Conservation (phyloP, 2,329 filamentous ascomycete species). For the Cladosporium oxysporum region DNA sequence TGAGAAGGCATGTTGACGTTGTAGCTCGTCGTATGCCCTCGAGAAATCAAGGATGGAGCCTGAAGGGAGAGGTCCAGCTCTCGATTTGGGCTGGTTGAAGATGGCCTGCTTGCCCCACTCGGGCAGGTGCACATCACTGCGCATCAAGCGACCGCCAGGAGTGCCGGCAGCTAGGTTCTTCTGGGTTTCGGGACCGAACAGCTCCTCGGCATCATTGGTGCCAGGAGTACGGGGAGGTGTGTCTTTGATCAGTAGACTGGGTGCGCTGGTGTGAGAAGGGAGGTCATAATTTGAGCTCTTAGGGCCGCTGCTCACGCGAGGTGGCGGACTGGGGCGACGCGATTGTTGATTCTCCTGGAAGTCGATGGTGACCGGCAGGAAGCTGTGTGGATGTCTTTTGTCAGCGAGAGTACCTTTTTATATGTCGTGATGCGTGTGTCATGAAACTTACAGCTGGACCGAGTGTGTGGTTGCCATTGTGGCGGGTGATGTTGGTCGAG, state of each 20-base stretch:
- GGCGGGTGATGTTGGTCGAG: neutral
- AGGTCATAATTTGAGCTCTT: slow-evolving; percentile 49
- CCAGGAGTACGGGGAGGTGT: slow-evolving; percentile 48
- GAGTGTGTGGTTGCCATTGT: slow-evolving; percentile 34
- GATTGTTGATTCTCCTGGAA: slow-evolving; percentile 62
- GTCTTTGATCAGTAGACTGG: slow-evolving; percentile 43
- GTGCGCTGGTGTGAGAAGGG: slow-evolving; percentile 30
- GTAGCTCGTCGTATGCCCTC: slow-evolving; percentile 46
- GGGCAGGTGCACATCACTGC: slow-evolving; percentile 72
- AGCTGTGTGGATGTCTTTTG: slow-evolving; percentile 54
- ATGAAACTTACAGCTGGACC: slow-evolving; percentile 37
- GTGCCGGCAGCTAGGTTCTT: slow-evolving; percentile 51
- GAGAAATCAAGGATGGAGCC: slow-evolving; percentile 72
- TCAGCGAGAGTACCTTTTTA: neutral
- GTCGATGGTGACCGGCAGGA: slow-evolving; percentile 88
- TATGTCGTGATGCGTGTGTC: neutral
- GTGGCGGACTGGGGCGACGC: slow-evolving; percentile 29
- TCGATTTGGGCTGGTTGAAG: slow-evolving; percentile 75
- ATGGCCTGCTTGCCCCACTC: slow-evolving; percentile 69
- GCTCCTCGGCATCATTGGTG: slow-evolving; percentile 42
- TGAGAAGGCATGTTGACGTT: slow-evolving; percentile 23
- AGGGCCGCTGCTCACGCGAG: slow-evolving; percentile 39
- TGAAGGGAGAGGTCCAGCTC: slow-evolving; percentile 72
- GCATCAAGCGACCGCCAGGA: slow-evolving; percentile 57
- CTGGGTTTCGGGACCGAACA: slow-evolving; percentile 45